phyloP scores from a whole-genome alignment of 352 stramenopile species.

The Pilasporangium apinafurcum region DNA sequence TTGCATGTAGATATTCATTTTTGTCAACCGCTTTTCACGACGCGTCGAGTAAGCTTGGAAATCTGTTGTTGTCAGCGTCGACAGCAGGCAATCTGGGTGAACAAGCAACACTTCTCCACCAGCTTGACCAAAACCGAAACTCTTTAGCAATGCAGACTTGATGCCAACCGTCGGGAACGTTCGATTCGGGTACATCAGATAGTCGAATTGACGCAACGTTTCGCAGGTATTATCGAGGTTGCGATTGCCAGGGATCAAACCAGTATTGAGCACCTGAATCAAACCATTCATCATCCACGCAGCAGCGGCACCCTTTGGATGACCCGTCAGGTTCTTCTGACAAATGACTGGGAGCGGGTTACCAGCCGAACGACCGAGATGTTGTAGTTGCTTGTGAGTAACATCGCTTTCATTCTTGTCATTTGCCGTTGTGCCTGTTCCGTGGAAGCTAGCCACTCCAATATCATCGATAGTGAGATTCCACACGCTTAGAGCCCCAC shows the following conservation, averaged over 20 bases:
- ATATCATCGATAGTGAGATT: slow-evolving; percentile 78
- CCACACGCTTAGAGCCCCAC: slow-evolving; percentile 70
- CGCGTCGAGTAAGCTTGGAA: slow-evolving; percentile 54
- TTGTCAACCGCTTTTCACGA: slow-evolving; percentile 50
- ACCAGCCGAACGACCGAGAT: slow-evolving; percentile 65
- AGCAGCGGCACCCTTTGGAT: slow-evolving; percentile 76
- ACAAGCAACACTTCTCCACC: slow-evolving; percentile 69
- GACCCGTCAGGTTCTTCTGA: slow-evolving; percentile 80
- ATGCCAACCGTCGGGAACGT: slow-evolving; percentile 71
- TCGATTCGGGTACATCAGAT: slow-evolving; percentile 79
- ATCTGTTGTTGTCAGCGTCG: slow-evolving; percentile 34
- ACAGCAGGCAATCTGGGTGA: slow-evolving; percentile 70
- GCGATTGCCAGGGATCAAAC: slow-evolving; percentile 71
- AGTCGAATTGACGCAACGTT: slow-evolving; percentile 64
- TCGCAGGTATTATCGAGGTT: slow-evolving; percentile 79
- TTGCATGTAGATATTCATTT: slow-evolving; percentile 76
- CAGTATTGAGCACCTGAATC: slow-evolving; percentile 72
- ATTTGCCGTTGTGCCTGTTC: slow-evolving; percentile 80
- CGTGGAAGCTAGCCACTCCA: slow-evolving; percentile 79
- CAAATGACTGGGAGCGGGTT: slow-evolving; percentile 75
- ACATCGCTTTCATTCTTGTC: slow-evolving; percentile 88
- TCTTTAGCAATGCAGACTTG: slow-evolving; percentile 80
- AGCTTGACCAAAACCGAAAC: slow-evolving; percentile 80
- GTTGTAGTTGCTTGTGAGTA: slow-evolving; percentile 77
- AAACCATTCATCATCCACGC: slow-evolving; percentile 83